Evolutionary conservation across 352 stramenopile species (phyloP).

Genomic region (Salisapilia sapeloensis): DNA sequence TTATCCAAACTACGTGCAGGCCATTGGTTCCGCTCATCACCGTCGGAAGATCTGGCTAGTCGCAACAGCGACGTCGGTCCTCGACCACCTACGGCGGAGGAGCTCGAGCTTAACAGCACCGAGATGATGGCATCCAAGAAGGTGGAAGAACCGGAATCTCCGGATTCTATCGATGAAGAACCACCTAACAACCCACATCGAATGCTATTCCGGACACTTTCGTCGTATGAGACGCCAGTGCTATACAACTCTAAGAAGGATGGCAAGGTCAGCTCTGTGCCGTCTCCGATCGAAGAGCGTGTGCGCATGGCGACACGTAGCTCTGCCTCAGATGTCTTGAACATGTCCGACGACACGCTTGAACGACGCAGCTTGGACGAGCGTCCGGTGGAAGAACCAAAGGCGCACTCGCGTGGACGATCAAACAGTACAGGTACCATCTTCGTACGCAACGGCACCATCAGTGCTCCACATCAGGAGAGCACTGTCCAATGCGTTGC

Average conservation of each 20-base stretch:
- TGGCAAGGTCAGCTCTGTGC: slow-evolving; percentile 8
- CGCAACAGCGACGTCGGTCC: slow-evolving; percentile 8
- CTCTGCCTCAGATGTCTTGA: slow-evolving; percentile 3
- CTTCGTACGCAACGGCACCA: slow-evolving; percentile 83
- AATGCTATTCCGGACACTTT: slow-evolving; percentile 49
- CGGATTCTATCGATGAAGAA: slow-evolving; percentile 11
- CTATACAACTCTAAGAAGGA: slow-evolving; percentile 27
- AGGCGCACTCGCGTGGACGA: slow-evolving; percentile 55
- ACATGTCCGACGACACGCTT: slow-evolving; percentile 7
- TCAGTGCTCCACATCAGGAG: slow-evolving; percentile 92
- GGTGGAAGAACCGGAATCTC: too few species aligned
- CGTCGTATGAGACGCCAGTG: slow-evolving; percentile 65
- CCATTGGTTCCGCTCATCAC: slow-evolving; percentile 28
- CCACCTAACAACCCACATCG: slow-evolving; percentile 20
- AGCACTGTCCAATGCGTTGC: slow-evolving; percentile 93
- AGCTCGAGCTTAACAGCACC: slow-evolving; percentile 13
- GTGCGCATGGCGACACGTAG: slow-evolving; percentile 48
- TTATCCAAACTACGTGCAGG: slow-evolving; percentile 58
- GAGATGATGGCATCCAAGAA: slow-evolving; percentile 16
- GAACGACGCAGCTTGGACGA: slow-evolving; percentile 4
- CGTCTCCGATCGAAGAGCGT: slow-evolving; percentile 53
- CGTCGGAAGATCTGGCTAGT: slow-evolving; percentile 8
- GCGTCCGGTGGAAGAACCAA: slow-evolving; percentile 6
- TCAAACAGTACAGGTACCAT: slow-evolving; percentile 94
- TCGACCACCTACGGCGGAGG: too few species aligned